Conservation (phyloP, 805 yeast species). For the Kodamaea kaohsiungensis region DNA sequence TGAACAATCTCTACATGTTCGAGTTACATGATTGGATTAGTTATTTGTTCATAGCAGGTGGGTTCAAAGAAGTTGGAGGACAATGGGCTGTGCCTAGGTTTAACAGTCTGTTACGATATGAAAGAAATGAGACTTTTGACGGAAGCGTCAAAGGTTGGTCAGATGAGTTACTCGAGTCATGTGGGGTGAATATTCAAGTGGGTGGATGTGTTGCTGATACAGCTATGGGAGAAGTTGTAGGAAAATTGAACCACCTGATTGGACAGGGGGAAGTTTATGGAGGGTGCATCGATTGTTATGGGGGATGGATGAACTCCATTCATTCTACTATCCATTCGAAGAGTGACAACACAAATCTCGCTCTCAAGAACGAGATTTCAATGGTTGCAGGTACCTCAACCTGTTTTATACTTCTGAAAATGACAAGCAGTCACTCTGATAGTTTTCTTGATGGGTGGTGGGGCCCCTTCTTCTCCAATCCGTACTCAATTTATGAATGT, state of each 20-base stretch:
- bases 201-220: slow-evolving; percentile 23
- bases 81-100: slow-evolving; percentile 3
- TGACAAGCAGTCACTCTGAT: background rate
- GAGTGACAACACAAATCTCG: background rate
- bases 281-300: slow-evolving; percentile 63
- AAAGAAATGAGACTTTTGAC: slow-evolving; percentile 43
- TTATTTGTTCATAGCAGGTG: slow-evolving; percentile 28
- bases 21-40: slow-evolving; percentile 54
- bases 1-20: slow-evolving; percentile 36
- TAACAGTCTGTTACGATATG: background rate
- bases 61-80: slow-evolving; percentile 11
- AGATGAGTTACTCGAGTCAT: slow-evolving; percentile 24
- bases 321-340: background rate
- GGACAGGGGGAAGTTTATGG: slow-evolving; percentile 28
- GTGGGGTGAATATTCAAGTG: slow-evolving; percentile 17
- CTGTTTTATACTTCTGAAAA: slow-evolving; percentile 41
- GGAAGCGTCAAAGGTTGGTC: slow-evolving; percentile 62
- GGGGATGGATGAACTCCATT: slow-evolving; percentile 43
- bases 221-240: slow-evolving; percentile 3
- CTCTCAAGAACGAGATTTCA: slow-evolving; percentile 24
- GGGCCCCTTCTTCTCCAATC: slow-evolving; percentile 55
- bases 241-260: slow-evolving; percentile 18
- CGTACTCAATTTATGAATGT: slow-evolving; percentile 42
- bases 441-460: slow-evolving; percentile 47
- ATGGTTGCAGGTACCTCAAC: slow-evolving; percentile 68